Conservation (phyloP, 345 rosid species). For the Salix udensis region DNA sequence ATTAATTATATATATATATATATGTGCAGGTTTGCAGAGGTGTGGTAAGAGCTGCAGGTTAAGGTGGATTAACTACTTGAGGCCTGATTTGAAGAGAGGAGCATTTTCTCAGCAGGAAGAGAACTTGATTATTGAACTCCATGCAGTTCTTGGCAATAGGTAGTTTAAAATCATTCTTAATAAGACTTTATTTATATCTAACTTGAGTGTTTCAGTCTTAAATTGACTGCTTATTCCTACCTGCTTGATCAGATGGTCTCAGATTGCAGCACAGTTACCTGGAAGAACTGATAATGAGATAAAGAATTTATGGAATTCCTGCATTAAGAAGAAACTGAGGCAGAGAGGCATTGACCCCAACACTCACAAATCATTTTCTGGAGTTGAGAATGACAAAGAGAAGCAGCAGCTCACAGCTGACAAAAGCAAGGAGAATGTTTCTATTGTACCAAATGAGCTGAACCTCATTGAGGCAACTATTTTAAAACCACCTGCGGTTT, state of each 20-base stretch:
- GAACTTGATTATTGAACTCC: slow-evolving; percentile 71
- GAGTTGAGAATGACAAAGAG: slow-evolving; percentile 35
- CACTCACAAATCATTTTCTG: slow-evolving; percentile 38
- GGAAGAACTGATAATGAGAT: slow-evolving; percentile 32
- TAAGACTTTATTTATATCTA: not conserved
- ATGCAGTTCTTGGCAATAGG: slow-evolving; percentile 74
- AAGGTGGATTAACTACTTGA: slow-evolving; percentile 80
- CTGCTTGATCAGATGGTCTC: slow-evolving; percentile 24
- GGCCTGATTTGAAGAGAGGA: slow-evolving; percentile 90
- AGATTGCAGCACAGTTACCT: slow-evolving; percentile 29
- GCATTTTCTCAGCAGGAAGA: slow-evolving; percentile 77
- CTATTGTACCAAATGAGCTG: slow-evolving; percentile 18
- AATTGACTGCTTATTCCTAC: not conserved
- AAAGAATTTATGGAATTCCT: slow-evolving; percentile 31
- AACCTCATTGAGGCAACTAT: slow-evolving; percentile 11
- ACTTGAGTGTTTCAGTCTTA: not conserved
- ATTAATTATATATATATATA: not conserved
- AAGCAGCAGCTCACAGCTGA: slow-evolving; percentile 21
- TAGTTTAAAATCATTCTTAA: not conserved
- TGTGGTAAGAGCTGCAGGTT: slow-evolving; percentile 82
- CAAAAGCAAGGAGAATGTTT: slow-evolving; percentile 20
- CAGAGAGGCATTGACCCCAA: slow-evolving; percentile 30
- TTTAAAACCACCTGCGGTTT: slow-evolving; percentile 21
- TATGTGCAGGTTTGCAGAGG: slow-evolving; percentile 61
- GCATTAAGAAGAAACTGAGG: slow-evolving; percentile 29